Evolutionary conservation across 2,329 filamentous ascomycete species (phyloP).

Genomic region (Trichothecium roseum): DNA sequence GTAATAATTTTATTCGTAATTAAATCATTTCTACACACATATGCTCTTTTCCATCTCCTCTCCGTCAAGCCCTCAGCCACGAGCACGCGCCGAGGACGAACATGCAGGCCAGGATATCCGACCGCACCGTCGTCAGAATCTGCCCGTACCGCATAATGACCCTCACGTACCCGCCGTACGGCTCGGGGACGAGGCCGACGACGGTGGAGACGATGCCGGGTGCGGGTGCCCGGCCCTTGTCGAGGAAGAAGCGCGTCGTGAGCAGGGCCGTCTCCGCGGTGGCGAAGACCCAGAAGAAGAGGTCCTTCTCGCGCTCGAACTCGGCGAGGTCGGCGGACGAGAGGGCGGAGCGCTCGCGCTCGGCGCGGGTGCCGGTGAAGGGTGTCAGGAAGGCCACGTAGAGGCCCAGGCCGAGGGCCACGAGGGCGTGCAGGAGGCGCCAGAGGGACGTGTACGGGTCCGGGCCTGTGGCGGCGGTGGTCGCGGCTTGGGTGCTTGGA

Average conservation of each 20-base stretch:
- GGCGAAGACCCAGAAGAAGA: constrained; percentile 72
- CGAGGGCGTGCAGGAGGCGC: constrained; percentile 63
- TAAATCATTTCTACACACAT: too few relatives aligned
- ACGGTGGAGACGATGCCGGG: constrained; percentile 54
- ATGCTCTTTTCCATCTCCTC: too few relatives aligned
- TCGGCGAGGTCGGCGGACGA: constrained; percentile 16
- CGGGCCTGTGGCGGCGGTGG: constrained; percentile 13
- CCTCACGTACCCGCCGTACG: constrained; percentile 50
- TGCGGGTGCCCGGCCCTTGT: constrained; percentile 47
- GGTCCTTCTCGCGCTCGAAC: constrained; percentile 18
- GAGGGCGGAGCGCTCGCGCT: constrained; percentile 37
- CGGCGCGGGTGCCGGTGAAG: constrained; percentile 55
- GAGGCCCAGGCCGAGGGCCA: constrained; percentile 58
- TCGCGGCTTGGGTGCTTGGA: constrained; percentile 25
- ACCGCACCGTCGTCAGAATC: constrained; percentile 61
- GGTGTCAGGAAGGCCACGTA: constrained; percentile 60
- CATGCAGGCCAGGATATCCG: constrained; percentile 64
- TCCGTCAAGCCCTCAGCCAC: constrained; percentile 25
- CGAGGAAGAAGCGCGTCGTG: constrained; percentile 59
- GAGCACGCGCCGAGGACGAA: constrained; percentile 59
- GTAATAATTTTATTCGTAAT: too few relatives aligned
- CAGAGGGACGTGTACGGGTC: constrained; percentile 43
- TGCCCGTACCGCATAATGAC: constrained; percentile 55
- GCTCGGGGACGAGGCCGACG: constrained; percentile 54
- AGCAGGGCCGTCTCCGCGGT: constrained; percentile 66